Conservation (phyloP, 345 rosid genomes). For the Eucalyptus microcorys region DNA sequence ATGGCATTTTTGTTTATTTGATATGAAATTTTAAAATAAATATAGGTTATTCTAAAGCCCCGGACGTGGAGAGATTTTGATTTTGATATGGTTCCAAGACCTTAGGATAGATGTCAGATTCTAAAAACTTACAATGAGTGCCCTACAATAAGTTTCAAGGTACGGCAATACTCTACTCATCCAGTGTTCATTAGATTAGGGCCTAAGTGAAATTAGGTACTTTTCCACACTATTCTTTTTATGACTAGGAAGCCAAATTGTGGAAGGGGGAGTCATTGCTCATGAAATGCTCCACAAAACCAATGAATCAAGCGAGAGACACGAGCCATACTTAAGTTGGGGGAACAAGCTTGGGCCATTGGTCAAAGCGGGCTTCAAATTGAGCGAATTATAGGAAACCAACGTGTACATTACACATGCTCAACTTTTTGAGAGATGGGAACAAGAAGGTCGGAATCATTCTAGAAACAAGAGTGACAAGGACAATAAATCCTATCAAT, state of each 20-base stretch:
- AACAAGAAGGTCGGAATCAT: not conserved
- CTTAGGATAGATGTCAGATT: not conserved
- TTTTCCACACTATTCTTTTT: not conserved
- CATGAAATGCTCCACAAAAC: not conserved
- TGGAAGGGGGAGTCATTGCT: not conserved
- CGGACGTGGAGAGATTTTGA: accelerated
- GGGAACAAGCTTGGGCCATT: not conserved
- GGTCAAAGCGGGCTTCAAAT: not conserved
- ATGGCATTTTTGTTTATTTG: not conserved
- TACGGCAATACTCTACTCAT: not conserved
- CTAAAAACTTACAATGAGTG: not conserved
- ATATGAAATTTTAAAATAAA: not conserved
- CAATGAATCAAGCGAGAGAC: too few species aligned
- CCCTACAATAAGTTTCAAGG: not conserved
- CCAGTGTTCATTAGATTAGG: not conserved
- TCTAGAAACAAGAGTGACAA: not conserved
- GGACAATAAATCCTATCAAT: not conserved
- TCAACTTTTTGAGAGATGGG: not conserved
- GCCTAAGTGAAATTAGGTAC: not conserved
- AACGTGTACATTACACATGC: not conserved
- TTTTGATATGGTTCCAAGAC: not conserved
- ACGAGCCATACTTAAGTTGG: not conserved
- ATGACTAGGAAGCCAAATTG: not conserved
- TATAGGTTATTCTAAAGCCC: too few species aligned
- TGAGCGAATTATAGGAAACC: not conserved